Evolutionary conservation across 495 filamentous ascomycete genomes (phyloP), one percentile per base, ranked within the genome.

Genomic region (Podospora pseudoanserina): DNA sequence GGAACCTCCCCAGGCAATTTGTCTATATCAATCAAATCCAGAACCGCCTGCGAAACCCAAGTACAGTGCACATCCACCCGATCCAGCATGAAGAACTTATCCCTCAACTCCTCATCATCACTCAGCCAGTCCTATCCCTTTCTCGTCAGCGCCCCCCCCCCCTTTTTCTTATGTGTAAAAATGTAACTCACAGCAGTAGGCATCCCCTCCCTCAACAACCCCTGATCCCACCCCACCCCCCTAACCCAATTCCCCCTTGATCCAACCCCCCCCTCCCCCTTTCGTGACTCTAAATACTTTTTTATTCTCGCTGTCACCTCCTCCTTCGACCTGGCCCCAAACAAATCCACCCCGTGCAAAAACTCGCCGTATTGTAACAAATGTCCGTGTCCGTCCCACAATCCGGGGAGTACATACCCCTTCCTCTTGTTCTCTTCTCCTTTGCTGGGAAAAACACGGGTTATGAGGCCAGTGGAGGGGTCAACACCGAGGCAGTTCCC

Each of bases 331-430:
- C 70, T 64, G 0, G 83, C 76, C 0, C 85, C 87, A 71, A 88
- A 89, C 9, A 90, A 71, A 65, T 86, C 81, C 0, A 85, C 88
- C 44, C 82, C 85, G 68, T 87, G 81, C 67, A 90, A 72, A 70
- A 89, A 88, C 75, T 90, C 87, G 20, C 88, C 88, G 73, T 88
- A 89, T 68, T 80, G 81, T 26, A 88, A 68, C 67, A 90, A 70
- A 71, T 90, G 88, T 0, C 87, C 88, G 67, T 90, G 88, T 0
- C 85, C 87, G 67, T 90, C 88, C 84, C 87, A 89, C 4, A 90
- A 73, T 0, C 88, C 88, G 0, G 88, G 88, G 59, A 88, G 75
- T 1, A 82, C 84, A 67, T 82, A 16, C 6, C 15, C n/a, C 1
- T 13, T 13, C 39, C 39, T 49, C 3, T 11, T 49, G 2, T 32